phyloP scores from a whole-genome alignment of 331 rosid genomes.

The Telfairia occidentalis region DNA sequence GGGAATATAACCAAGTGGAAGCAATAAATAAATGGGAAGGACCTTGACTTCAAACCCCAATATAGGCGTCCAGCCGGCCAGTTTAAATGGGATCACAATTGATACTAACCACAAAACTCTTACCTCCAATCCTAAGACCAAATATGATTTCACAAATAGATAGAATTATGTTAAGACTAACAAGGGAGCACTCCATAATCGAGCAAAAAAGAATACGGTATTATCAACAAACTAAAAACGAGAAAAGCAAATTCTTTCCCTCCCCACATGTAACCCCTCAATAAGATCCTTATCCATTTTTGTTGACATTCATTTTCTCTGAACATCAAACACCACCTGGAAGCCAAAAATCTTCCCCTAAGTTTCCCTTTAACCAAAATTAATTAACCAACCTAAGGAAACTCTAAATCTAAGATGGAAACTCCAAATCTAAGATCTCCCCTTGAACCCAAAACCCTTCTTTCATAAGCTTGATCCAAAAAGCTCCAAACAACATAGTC shows the following conservation, averaged over 20 bases:
- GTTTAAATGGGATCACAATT: background rate
- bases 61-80: background rate
- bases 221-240: background rate
- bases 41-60: background rate
- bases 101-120: background rate
- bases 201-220: background rate
- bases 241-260: background rate
- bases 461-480: background rate
- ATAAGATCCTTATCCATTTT: background rate
- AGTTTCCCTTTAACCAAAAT: background rate
- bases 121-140: background rate
- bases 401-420: no score
- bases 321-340: background rate
- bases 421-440: no score
- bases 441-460: background rate
- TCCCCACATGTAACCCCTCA: background rate
- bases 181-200: background rate
- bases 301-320: background rate
- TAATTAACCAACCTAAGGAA: background rate
- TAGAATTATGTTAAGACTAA: background rate
- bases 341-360: background rate
- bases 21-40: background rate
- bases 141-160: background rate
- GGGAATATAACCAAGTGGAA: background rate
- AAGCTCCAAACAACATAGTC: background rate